phyloP scores from a whole-genome alignment of 345 rosid species.

The Linum lewisii region DNA sequence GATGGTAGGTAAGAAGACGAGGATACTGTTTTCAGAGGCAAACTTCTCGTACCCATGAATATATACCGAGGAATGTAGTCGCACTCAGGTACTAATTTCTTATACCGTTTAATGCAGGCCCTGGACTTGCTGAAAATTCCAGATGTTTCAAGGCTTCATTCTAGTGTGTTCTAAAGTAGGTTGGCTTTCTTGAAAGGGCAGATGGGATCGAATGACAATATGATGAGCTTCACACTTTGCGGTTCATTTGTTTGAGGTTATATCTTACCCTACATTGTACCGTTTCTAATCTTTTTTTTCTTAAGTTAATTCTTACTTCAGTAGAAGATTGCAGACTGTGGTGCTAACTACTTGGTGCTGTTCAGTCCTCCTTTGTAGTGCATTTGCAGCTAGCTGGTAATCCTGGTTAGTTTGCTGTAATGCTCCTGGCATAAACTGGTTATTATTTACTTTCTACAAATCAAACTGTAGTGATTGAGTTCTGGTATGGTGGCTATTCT shows the following conservation, averaged over 20 bases:
- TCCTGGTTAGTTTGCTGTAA: constrained; percentile 2
- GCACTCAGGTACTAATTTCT: constrained; percentile 51
- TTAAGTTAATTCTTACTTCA: neutral
- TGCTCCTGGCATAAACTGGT: neutral
- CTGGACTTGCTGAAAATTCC: constrained; percentile 3
- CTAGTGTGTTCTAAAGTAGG: constrained; percentile 33
- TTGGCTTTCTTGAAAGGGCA: constrained; percentile 76
- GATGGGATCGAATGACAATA: constrained; percentile 89
- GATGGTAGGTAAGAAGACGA: constrained; percentile 87
- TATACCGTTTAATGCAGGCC: neutral
- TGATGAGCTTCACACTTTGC: constrained; percentile 88
- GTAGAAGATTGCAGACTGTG: neutral
- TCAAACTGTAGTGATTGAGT: too few species aligned
- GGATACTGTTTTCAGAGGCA: constrained; percentile 74
- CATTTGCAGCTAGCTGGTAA: constrained; percentile 62
- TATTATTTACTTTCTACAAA: too few species aligned
- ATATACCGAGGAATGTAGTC: constrained; percentile 48
- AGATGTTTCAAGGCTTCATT: constrained; percentile 14
- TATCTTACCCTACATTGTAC: neutral
- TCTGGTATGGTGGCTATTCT: too few species aligned
- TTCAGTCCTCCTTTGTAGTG: constrained; percentile 95
- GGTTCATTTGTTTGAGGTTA: constrained; percentile 95
- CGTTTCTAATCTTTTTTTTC: neutral
- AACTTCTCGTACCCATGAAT: constrained; percentile 53
- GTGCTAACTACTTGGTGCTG: constrained; percentile 33